These are phyloP conservation scores for Penicillium sp. DNA, from an alignment of 2,329 filamentous ascomycete species.

Conservation along the genomic window DNA sequence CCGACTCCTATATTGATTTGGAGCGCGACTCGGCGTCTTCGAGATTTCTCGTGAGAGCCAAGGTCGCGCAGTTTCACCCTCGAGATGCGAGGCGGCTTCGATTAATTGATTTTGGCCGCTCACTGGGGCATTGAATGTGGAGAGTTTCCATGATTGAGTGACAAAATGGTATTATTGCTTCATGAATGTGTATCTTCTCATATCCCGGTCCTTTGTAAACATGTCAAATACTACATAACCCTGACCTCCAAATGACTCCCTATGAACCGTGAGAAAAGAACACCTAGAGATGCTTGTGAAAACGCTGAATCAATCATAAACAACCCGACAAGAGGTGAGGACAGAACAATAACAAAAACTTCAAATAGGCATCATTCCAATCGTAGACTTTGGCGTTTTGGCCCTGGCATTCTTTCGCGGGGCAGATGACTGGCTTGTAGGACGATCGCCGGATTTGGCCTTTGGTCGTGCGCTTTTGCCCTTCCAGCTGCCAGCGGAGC, in stretches of 20 bases:
- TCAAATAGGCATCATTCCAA: slow-evolving; percentile 36
- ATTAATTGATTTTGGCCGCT: slow-evolving; percentile 46
- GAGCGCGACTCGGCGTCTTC: slow-evolving; percentile 45
- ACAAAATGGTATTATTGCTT: slow-evolving; percentile 12
- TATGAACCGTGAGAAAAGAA: slow-evolving; percentile 7
- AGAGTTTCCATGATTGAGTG: neutral
- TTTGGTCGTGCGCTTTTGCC: slow-evolving; percentile 21
- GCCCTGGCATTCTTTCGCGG: slow-evolving; percentile 21
- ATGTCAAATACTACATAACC: slow-evolving; percentile 2
- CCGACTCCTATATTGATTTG: slow-evolving; percentile 42
- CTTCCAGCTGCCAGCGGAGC: slow-evolving; percentile 17
- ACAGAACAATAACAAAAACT: slow-evolving; percentile 3
- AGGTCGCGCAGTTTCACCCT: slow-evolving; percentile 49
- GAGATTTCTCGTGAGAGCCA: slow-evolving; percentile 47
- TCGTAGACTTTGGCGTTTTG: slow-evolving; percentile 24
- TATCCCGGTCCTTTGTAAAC: slow-evolving; percentile 8
- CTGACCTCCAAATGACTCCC: neutral
- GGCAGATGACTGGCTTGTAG: slow-evolving; percentile 15
- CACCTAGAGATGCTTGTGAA: slow-evolving; percentile 16
- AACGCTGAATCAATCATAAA: slow-evolving; percentile 12
- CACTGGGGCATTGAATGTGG: slow-evolving; percentile 22
- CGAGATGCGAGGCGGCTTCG: slow-evolving; percentile 46
- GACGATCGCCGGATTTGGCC: slow-evolving; percentile 18
- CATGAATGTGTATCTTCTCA: slow-evolving; percentile 10
- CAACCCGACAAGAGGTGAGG: neutral